These are phyloP conservation scores for Thelephora terrestris DNA, from an alignment of 1,284 basidiomycete species.

Conservation along the genomic window DNA sequence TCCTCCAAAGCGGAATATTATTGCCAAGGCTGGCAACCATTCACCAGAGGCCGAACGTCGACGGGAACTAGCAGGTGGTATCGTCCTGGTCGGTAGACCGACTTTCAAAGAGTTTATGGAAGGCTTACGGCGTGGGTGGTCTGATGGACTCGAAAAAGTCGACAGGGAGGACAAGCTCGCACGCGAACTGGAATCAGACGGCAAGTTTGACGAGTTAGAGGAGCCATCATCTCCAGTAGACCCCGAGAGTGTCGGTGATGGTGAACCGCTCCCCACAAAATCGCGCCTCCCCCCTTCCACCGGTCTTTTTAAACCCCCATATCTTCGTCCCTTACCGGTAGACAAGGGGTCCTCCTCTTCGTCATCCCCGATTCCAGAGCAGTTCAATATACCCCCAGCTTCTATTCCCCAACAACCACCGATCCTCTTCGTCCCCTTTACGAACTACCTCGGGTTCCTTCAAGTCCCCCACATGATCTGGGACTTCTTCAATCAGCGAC, in stretches of 20 bases:
- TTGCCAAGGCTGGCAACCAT: slow-evolving; percentile 36
- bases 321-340: slow-evolving; percentile 16
- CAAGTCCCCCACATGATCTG: slow-evolving; percentile 87
- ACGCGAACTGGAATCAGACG: slow-evolving; percentile 59
- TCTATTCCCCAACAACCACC: slow-evolving; percentile 73
- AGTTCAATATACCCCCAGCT: slow-evolving; percentile 37
- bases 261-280: slow-evolving; percentile 28
- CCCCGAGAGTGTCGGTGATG: slow-evolving; percentile 9
- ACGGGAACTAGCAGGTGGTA: slow-evolving; percentile 72
- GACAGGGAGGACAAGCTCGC: slow-evolving; percentile 74
- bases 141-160: slow-evolving; percentile 56
- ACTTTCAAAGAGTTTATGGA: slow-evolving; percentile 93
- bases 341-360: slow-evolving; percentile 11
- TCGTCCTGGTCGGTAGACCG: slow-evolving; percentile 82
- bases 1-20: slow-evolving; percentile 30
- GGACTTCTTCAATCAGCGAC: slow-evolving; percentile 89
- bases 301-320: slow-evolving; percentile 26
- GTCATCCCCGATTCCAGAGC: slow-evolving; percentile 19
- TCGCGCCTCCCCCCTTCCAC: slow-evolving; percentile 31
- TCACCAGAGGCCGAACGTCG: slow-evolving; percentile 46
- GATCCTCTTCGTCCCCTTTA: slow-evolving; percentile 81
- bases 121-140: slow-evolving; percentile 82
- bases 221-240: slow-evolving; percentile 16
- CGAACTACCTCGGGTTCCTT: slow-evolving; percentile 76
- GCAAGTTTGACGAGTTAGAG: slow-evolving; percentile 63